Percentiles rank a stretch among this genome's conserved stretches.
Evolutionary conservation across 2,329 filamentous ascomycete genomes (phyloP).

Genomic region (Aspergillus fumigatiaffinis): DNA sequence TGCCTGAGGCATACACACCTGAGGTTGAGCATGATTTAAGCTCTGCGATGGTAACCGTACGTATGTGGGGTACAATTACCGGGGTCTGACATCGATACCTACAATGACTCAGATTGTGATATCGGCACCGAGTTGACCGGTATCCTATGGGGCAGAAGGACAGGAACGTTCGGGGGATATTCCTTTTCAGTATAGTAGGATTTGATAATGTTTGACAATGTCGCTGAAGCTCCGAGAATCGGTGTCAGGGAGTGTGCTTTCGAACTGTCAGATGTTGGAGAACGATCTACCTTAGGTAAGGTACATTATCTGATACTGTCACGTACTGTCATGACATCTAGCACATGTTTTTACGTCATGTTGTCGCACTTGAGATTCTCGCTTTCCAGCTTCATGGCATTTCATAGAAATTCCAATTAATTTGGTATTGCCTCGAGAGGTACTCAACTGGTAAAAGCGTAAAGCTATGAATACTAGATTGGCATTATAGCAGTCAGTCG

Average conservation of each 20-base stretch:
- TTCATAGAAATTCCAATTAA: neutral
- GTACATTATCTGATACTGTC: constrained; percentile 9
- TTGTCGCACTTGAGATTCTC: neutral
- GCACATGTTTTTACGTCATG: constrained; percentile 16
- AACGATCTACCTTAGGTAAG: neutral
- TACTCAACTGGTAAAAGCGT: too few relatives aligned
- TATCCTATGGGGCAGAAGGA: neutral
- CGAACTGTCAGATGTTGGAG: neutral
- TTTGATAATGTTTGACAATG: neutral
- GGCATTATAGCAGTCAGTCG: neutral
- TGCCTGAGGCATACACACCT: neutral
- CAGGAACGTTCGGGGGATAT: neutral
- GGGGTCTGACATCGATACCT: neutral
- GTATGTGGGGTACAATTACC: neutral
- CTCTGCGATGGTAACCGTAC: neutral
- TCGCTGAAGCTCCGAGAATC: neutral
- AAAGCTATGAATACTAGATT: neutral
- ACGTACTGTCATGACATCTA: constrained; percentile 7
- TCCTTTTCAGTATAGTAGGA: neutral
- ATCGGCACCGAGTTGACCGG: neutral
- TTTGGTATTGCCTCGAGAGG: neutral
- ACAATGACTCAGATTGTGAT: neutral
- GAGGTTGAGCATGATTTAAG: neutral
- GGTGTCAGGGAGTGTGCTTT: neutral
- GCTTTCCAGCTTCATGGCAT: neutral